These are phyloP conservation scores for Capsella rubella DNA, from an alignment of 441 rosid species.

Conservation along the genomic window DNA sequence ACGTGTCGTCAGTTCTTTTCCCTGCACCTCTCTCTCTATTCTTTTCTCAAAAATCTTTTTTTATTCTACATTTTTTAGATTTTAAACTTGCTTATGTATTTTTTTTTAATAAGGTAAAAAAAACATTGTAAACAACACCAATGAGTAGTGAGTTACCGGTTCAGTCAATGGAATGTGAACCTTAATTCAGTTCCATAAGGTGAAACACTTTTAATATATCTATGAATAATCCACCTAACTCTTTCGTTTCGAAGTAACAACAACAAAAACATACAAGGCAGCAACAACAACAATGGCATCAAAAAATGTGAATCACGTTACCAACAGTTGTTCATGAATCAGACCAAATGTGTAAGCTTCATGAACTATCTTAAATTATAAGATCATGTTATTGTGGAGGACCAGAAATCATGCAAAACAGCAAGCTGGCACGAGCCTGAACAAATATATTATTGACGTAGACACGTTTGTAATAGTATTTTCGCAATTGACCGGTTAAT, in stretches of 20 bases:
- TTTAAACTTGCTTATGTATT: background rate
- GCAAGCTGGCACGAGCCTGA: constrained; percentile 12
- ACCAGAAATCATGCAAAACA: constrained; percentile 20
- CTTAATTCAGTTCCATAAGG: too few relatives aligned
- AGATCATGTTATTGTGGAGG: constrained; percentile 1
- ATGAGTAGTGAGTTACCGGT: too few relatives aligned
- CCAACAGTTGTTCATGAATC: background rate
- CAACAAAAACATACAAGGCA: background rate
- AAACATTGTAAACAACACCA: too few relatives aligned
- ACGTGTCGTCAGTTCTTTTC: constrained; percentile 37
- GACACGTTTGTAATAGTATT: background rate
- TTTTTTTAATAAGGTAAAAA: too few relatives aligned
- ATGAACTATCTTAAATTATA: background rate
- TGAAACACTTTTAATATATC: too few relatives aligned
- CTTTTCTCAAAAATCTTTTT: background rate
- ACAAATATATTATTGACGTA: background rate
- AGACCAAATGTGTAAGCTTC: constrained; percentile 6
- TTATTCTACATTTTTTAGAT: background rate
- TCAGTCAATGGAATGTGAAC: too few relatives aligned
- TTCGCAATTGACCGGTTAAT: constrained; percentile 2
- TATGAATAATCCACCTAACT: too few relatives aligned
- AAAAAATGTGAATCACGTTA: constrained; percentile 4
- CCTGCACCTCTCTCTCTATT: constrained; percentile 15
- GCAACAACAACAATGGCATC: background rate
- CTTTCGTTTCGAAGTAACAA: too few relatives aligned